A percentile compares a stretch with the other conserved stretches of the same genome.
Conservation (phyloP, 495 filamentous ascomycete species). For the Thermochaetoides thermophila region DNA sequence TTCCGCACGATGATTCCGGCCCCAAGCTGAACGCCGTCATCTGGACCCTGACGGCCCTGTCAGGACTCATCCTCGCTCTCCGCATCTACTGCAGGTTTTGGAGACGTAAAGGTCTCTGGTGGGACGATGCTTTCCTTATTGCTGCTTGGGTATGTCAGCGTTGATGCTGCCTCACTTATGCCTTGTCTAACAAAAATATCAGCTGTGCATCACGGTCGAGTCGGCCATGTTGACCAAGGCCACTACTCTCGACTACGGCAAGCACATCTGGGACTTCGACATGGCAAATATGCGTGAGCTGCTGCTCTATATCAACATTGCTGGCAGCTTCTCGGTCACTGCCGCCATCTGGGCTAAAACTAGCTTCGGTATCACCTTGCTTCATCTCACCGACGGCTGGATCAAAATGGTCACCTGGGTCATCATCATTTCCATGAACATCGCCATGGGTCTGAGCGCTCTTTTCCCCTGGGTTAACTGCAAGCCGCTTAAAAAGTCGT, state of each 20-base stretch:
- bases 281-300: constrained; percentile 4
- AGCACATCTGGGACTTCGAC: constrained; percentile 14
- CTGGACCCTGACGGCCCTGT: constrained; percentile 16
- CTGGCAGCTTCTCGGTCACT: constrained; percentile 9
- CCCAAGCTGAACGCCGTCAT: constrained; percentile 11
- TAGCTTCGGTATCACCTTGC: constrained; percentile 20
- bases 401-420: constrained; percentile 7
- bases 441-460: constrained; percentile 17
- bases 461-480: constrained; percentile 22
- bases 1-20: constrained; percentile 16
- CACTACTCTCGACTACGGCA: constrained; percentile 12
- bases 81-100: constrained; percentile 19
- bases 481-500: constrained; percentile 17
- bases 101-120: constrained; percentile 15
- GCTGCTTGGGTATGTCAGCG: constrained; percentile 22
- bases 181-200: neutral
- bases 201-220: constrained; percentile 6
- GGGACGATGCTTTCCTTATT: constrained; percentile 21
- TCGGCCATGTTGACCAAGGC: constrained; percentile 3
- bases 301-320: constrained; percentile 2
- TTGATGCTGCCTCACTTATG: no score
- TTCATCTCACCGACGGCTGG: constrained; percentile 19
- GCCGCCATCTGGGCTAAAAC: constrained; percentile 18
- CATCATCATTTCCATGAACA: constrained; percentile 21
- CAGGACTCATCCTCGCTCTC: constrained; percentile 15